Conservation (phyloP, 306 rosid species). For the Carpinus fangiana region DNA sequence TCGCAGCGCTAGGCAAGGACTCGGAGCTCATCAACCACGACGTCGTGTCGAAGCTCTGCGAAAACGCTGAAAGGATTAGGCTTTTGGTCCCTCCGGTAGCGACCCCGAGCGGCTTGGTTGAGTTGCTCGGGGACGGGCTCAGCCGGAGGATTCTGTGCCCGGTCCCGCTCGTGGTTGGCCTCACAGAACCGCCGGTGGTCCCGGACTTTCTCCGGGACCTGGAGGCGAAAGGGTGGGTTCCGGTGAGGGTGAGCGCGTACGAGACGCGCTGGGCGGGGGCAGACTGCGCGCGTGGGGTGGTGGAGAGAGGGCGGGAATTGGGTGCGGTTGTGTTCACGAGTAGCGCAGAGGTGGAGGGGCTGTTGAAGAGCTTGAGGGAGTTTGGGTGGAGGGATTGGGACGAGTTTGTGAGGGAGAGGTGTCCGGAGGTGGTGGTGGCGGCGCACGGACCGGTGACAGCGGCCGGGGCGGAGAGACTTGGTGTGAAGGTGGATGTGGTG, state of each 20-base stretch:
- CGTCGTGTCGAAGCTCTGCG: conserved; percentile 39
- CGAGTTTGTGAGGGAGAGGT: conserved; percentile 40
- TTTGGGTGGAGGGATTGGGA: conserved; percentile 51
- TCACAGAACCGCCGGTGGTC: conserved; percentile 75
- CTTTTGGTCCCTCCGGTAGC: conserved; percentile 57
- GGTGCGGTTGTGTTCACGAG: conserved; percentile 73
- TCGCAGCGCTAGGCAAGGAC: conserved; percentile 81
- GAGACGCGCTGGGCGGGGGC: conserved; percentile 77
- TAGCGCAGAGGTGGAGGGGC: conserved; percentile 82
- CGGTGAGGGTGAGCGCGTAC: conserved; percentile 60
- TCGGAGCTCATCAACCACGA: conserved; percentile 50
- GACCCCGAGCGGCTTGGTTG: conserved; percentile 46
- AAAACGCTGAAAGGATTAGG: conserved; percentile 23
- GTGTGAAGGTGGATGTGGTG: conserved; percentile 68
- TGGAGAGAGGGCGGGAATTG: conserved; percentile 42
- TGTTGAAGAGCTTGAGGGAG: conserved; percentile 60
- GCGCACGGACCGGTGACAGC: conserved; percentile 78
- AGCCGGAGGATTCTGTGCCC: conserved; percentile 57
- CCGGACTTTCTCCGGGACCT: conserved; percentile 59
- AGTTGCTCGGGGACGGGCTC: conserved; percentile 47
- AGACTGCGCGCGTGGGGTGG: conserved; percentile 52
- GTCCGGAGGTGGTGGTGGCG: conserved; percentile 56
- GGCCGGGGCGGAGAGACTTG: conserved; percentile 61
- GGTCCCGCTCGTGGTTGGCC: conserved; percentile 50
- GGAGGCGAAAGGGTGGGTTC: conserved; percentile 41